Evolutionary conservation across 345 rosid genomes (phyloP), one percentile per base, ranked within the genome.

Genomic region (Gossypium ekmanianum): DNA sequence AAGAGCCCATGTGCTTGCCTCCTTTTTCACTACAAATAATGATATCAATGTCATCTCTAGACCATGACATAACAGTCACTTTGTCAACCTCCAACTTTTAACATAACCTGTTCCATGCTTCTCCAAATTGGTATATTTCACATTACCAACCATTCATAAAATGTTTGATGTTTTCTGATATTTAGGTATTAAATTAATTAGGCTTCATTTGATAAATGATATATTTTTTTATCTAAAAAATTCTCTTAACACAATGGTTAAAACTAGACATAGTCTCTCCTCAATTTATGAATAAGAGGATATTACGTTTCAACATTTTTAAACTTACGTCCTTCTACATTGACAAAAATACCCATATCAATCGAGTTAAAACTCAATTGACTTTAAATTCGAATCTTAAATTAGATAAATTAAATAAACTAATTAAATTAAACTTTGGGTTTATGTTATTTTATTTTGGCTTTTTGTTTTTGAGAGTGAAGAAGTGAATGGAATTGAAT

Each of bases 1-100:
- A 57, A 34, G 27, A 79, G 69, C 82, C 41, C 85, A 85, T 85
- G 51, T 47, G 51, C 16, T 83, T 81, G 88, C 86, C 27, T 73
- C 34, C 50, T 74, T 77, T 77, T 34, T 62, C 81, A 75, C 78
- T 58, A 72, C 74, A 67, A 75, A 80, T 85, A 47, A 47, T 47
- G 45, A 82, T 74, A 64, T 79, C 74, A 61, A 22, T 77, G 81
- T 81, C 78, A 61, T 76, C 82, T 34, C 41, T 34, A 65, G 11
- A 59, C 67, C 68, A 80, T 74, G 56, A 77, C 79, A 67, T 70
- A 2, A 5, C 20, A 34, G 72, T 63, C 73, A 64, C 61, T 27
- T 72, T 68, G 69, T 63, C 57, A 66, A 69, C 44, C 79, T 59
- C 68, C 74, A 67, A 34, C 65, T 47, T 51, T 22, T 17, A 71